Base-by-base conservation (phyloP, 495 filamentous ascomycete species). In the Penicillium chermesinum region DNA sequence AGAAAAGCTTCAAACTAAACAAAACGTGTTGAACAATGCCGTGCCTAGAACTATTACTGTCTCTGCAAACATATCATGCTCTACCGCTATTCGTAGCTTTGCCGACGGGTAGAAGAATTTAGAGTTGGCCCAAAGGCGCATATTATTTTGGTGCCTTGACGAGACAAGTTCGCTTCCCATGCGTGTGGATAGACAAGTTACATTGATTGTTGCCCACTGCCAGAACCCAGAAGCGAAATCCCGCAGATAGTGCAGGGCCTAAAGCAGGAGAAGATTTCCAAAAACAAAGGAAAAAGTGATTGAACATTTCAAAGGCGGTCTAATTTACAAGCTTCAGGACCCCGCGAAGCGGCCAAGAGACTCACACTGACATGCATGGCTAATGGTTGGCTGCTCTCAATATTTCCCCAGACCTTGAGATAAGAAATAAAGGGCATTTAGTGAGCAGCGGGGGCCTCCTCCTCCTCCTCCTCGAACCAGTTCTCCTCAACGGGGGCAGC, bases 381-480 rank as follows among this genome's bases (percentile, higher is more conserved):
- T 38, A 32, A 35, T 51, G 50, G 46, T 43, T 51, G n/a, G n/a
- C n/a, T n/a, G n/a, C 56, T 49, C 54, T 56, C 66, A 57, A 30
- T 48, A 57, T 52, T 61, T 63, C 63, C 58, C 61, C 55, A 58
- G 53, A 62, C 55, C 61, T 61, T 58, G 58, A 52, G 53, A 57
- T 58, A 53, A 46, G 48, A 54, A 59, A 50, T 45, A 44, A 58
- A 62, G 62, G 41, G 30, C 36, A 53, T 61, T 56, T 75, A 74
- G 64, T 74, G 71, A 47, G 71, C 65, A 59, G 74, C 74, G 57
- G 70, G 65, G 55, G 70, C 61, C 62, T 75, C 72, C 61, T 77
- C 75, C 41, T 70, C 72, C 32, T 82, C 79, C 64, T 86, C 83
- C 66, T 83, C 83, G 57, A 86, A 85, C 82, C 83, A 87, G 63